Evolutionary conservation across 2,329 filamentous ascomycete genomes (phyloP), one percentile per base, ranked within the genome.

Genomic region (Thermothelomyces thermophilus): DNA sequence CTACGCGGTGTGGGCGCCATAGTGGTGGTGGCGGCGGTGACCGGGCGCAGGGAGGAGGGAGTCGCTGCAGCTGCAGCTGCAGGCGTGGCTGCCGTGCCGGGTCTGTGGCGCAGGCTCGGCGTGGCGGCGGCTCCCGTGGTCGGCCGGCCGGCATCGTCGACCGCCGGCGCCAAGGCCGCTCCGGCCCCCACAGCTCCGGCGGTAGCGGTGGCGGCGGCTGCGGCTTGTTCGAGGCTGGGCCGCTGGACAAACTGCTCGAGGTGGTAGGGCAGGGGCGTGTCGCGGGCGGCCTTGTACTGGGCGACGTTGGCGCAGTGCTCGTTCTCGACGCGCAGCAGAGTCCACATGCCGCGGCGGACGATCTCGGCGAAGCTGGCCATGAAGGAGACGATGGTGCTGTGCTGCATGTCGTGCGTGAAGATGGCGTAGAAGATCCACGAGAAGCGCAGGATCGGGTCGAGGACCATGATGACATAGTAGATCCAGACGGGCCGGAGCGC

Each of bases 361-460:
- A 95, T 81, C 65, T 98, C 93, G 8, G 84, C 80, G 3, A 96
- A 70, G 1, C 80, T 77, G 14, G 96, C 80, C 26, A 86, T 58
- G 67, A 97, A 97, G 1, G 87, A 90, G 5, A 90, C 78, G 2
- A 90, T 66, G 3, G 87, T 86, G 1, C 86, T 91, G 66, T 97
- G 90, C 62, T 96, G 90, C 0, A 84, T 68, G 61, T 95, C 77
- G 54, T 84, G 72, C 1, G 84, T 83, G 66, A 88, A 94, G 53
- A 96, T 86, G 56, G 86, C 84, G 68, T 95, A 97, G 63, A 94
- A 87, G 52, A 97, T 84, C 93, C 93, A 97, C 54, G 87, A 86
- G 69, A 95, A 96, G 16, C 93, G 85, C 17, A 98, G 73, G 5
- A 95, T 75, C 0, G 90, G 86, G 63, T 98, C 90, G 33, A 90